Evolutionary conservation across 306 rosid genomes (phyloP).

Genomic region (Biancaea sappan): DNA sequence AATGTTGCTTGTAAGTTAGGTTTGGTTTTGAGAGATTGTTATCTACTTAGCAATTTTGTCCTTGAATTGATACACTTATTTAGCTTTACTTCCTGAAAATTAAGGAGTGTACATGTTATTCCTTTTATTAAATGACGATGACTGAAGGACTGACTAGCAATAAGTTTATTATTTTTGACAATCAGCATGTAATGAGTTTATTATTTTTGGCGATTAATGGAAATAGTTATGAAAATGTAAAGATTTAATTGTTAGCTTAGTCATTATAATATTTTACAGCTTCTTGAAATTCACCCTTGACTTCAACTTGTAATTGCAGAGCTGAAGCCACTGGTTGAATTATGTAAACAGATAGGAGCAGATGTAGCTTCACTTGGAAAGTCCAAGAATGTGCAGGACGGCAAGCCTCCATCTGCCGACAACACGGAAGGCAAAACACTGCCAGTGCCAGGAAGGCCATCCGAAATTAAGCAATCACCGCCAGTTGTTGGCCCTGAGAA

Average conservation of each 20-base stretch:
- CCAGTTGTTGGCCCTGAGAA: conserved; percentile 39
- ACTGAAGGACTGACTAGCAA: not conserved
- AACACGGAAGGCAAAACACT: conserved; percentile 36
- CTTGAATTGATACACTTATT: too few relatives aligned
- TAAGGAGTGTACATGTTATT: too few relatives aligned
- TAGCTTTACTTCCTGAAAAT: too few relatives aligned
- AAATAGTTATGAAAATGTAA: not conserved
- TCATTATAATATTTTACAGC: not conserved
- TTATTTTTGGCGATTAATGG: not conserved
- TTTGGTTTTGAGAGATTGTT: too few relatives aligned
- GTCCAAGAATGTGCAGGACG: conserved; percentile 34
- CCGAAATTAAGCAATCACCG: conserved; percentile 36
- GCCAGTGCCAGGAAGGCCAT: conserved; percentile 34
- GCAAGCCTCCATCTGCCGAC: conserved; percentile 8
- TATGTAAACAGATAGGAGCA: conserved; percentile 41
- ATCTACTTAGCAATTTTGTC: too few relatives aligned
- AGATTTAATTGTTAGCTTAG: not conserved
- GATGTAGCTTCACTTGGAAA: conserved; percentile 38
- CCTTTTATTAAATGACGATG: not conserved
- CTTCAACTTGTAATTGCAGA: conserved; percentile 55
- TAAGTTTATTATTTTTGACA: not conserved
- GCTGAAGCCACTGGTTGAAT: conserved; percentile 57
- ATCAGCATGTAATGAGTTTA: too few relatives aligned
- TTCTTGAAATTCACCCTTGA: not conserved
- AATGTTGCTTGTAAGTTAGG: not conserved